A percentile compares a stretch with the other conserved stretches of the same genome.
Evolutionary conservation across 495 filamentous ascomycete species (phyloP).

Genomic region (Aspergillus nanangensis): DNA sequence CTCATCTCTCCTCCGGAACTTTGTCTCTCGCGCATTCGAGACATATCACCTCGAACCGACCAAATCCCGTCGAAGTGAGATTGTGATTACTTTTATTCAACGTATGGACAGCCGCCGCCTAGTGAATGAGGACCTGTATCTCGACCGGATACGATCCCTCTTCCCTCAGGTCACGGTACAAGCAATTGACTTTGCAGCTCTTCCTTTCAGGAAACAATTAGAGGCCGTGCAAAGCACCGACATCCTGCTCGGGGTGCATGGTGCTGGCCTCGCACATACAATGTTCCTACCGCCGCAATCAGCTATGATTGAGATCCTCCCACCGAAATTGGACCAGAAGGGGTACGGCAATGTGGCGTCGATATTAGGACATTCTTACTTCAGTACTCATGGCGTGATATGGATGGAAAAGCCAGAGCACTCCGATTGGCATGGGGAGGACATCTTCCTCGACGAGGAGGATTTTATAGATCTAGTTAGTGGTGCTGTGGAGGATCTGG

Average conservation of each 20-base stretch:
- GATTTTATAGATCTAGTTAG: conserved; percentile 15
- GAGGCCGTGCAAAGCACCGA: conserved; percentile 25
- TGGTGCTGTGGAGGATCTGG: conserved; percentile 15
- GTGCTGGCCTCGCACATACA: conserved; percentile 35
- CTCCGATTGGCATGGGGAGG: conserved; percentile 18
- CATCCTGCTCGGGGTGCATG: conserved; percentile 36
- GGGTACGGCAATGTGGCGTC: conserved; percentile 34
- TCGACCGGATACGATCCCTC: conserved; percentile 16
- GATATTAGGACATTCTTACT: conserved; percentile 25
- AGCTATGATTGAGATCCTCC: conserved; percentile 35
- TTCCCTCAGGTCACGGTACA: conserved; percentile 24
- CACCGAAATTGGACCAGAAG: conserved; percentile 24
- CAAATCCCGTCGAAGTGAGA: conserved; percentile 5
- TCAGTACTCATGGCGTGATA: conserved; percentile 21
- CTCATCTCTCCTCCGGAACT: conserved; percentile 24
- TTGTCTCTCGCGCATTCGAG: conserved; percentile 20
- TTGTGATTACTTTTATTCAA: conserved; percentile 31
- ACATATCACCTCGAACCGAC: conserved; percentile 14
- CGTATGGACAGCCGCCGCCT: conserved; percentile 25
- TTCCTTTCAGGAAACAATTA: conserved; percentile 30
- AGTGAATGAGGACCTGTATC: conserved; percentile 16
- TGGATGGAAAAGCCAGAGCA: background rate
- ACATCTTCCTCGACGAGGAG: conserved; percentile 14
- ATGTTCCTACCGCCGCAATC: conserved; percentile 29
- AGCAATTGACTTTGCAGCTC: conserved; percentile 30